Evolutionary conservation across 2,329 filamentous ascomycete species (phyloP), one percentile per base, ranked within the genome.

Genomic region (Fusarium sp.): DNA sequence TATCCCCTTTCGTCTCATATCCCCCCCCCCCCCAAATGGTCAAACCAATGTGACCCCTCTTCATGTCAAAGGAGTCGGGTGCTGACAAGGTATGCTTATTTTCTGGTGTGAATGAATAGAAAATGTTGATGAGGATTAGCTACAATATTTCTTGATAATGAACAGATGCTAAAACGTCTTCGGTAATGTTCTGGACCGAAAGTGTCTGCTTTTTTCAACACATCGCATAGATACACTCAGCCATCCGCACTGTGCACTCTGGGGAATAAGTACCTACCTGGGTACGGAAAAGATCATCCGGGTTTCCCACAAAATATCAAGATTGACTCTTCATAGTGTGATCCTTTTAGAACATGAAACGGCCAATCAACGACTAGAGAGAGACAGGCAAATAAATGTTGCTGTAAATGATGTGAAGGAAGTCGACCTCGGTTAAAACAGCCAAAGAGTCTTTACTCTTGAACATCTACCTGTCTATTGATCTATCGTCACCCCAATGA

Each of bases 201-300:
- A 54, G 50, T n/a, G 50, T 39, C 50, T 39, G 33, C 33, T 28
- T 33, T 38, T 63, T 62, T 31, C 24, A 51, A 26, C 24, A 26
- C 24, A n/a, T 47, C 33, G 16, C 38, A 39, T 36, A 31, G 36
- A 39, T 33, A n/a, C n/a, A n/a, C n/a, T n/a, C 42, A 70, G 69
- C 60, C 53, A 61, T 48, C 28, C 53, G 39, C 69, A 72, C 60
- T 72, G 65, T 72, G 69, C 38, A 55, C 16, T 35, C 26, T 58
- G 36, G 59, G 60, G 31, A 53, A 42, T 31, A 48, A 35, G 39
- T 15, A n/a, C n/a, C n/a, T n/a, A n/a, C n/a, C n/a, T n/a, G n/a
- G n/a, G n/a, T n/a, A 45, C 18, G 65, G 64, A 65, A 70, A 45
- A 41, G 35, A 71, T 70, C 70, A 61, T 30, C 68, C 35, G 15